Evolutionary conservation across 495 filamentous ascomycete species (phyloP), one percentile per base, ranked within the genome.

Genomic region (Podospora tetraspora): DNA sequence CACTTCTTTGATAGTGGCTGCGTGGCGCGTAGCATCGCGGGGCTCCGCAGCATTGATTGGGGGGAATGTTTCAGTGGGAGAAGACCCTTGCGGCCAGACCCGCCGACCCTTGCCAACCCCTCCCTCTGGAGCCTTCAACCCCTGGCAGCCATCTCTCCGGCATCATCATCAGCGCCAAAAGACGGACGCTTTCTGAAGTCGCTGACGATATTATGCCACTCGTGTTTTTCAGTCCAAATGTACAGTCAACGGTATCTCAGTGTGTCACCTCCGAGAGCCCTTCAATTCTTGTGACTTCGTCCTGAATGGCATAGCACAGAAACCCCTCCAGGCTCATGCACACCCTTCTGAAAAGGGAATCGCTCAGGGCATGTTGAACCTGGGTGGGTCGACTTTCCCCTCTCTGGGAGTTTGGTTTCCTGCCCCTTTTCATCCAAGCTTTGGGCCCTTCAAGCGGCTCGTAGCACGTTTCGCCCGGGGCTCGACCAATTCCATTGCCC

Each of bases 31-130:
- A 8, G 25, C 25, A 62, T 32, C n/a, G 60, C 29, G 60, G 60
- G 60, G 60, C 29, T 34, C 60, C 24, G n/a, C 27, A 62, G 25
- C 60, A 32, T 11, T 62, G 24, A 62, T 62, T 34, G 60, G 60
- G 22, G 12, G 29, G 5, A 19, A 11, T 32, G 24, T 62, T 32
- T 32, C 23, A 62, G 27, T 8, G 60, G 27, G 19, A 27, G 27
- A 27, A 27, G 19, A 27, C 11, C 57, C 27, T 10, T n/a, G 19
- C 60, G 60, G 60, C 60, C 27, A 34, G 60, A 62, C 59, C 59
- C 59, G 59, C 10, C 59, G n/a, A 27, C 23, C 23, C 21, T 59
- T 52, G 43, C 43, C 43, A 52, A 52, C 43, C 43, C 43, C 43
- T 52, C 37, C 5, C 37, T 52, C 37, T 25, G 25, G 25, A 3